Percentiles rank a stretch among this genome's conserved stretches.
These are phyloP conservation scores for Didymellaceae sp. DNA, from an alignment of 2,329 filamentous ascomycete species.

Conservation along the genomic window DNA sequence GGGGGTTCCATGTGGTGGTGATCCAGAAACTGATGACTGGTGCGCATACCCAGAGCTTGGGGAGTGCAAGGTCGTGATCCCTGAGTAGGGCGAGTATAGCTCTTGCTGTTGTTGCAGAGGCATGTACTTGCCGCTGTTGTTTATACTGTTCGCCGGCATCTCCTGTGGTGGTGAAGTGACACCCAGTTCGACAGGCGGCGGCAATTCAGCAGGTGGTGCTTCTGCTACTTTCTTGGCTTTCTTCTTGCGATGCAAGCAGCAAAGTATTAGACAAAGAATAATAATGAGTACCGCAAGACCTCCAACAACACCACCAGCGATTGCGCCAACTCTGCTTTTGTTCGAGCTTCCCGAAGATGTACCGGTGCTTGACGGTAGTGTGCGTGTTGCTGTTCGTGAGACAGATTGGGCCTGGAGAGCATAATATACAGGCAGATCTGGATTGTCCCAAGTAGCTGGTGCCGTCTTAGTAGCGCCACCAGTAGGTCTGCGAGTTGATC, in stretches of 20 bases:
- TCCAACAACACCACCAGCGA: slow-evolving; percentile 51
- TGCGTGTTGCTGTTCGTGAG: slow-evolving; percentile 60
- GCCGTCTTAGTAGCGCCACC: slow-evolving; percentile 62
- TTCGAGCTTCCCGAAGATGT: slow-evolving; percentile 16
- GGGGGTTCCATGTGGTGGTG: slow-evolving; percentile 17
- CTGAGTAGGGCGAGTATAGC: slow-evolving; percentile 10
- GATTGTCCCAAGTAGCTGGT: slow-evolving; percentile 59
- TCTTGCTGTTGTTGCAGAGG: slow-evolving; percentile 33
- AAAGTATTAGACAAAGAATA: slow-evolving; percentile 42
- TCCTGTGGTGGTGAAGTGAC: slow-evolving; percentile 39
- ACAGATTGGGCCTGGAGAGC: slow-evolving; percentile 56
- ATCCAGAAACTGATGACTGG: slow-evolving; percentile 25
- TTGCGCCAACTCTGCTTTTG: slow-evolving; percentile 45
- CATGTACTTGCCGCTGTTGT: slow-evolving; percentile 36
- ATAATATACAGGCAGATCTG: slow-evolving; percentile 62
- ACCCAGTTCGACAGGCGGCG: slow-evolving; percentile 42
- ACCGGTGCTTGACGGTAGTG: slow-evolving; percentile 40
- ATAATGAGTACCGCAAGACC: slow-evolving; percentile 43
- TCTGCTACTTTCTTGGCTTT: slow-evolving; percentile 34
- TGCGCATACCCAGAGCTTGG: slow-evolving; percentile 26
- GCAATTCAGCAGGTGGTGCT: slow-evolving; percentile 13
- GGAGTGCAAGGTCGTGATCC: slow-evolving; percentile 18
- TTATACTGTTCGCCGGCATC: slow-evolving; percentile 30
- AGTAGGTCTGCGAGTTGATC: slow-evolving; percentile 42
- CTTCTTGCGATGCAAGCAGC: slow-evolving; percentile 48